A percentile compares a stretch with the other conserved stretches of the same genome.
Conservation (phyloP, 345 rosid species). For the Salix brachista region DNA sequence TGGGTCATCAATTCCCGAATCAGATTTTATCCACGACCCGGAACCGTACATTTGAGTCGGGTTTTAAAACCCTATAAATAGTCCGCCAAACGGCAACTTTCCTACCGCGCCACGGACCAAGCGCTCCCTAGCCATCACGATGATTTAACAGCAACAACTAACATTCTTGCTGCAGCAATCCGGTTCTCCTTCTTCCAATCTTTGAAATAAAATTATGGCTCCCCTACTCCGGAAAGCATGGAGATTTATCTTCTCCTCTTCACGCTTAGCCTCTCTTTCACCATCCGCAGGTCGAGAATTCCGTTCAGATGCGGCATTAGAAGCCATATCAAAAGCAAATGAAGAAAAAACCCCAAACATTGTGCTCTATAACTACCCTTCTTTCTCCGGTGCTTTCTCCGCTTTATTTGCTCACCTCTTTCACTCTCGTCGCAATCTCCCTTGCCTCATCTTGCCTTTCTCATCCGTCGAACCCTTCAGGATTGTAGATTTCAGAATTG, state of each 20-base stretch:
- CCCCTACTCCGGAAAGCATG: constrained; percentile 1
- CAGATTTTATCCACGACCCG: too few relatives aligned
- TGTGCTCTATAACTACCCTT: constrained; percentile 78
- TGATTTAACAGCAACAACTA: not conserved
- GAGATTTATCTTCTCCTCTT: not conserved
- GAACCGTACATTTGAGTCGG: too few relatives aligned
- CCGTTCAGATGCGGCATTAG: constrained; percentile 79
- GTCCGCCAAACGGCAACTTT: not conserved
- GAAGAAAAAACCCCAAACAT: constrained; percentile 55
- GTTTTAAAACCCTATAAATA: too few relatives aligned
- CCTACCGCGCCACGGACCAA: not conserved
- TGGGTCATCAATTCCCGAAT: too few relatives aligned
- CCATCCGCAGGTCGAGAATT: constrained; percentile 32
- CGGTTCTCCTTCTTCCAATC: not conserved
- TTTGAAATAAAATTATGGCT: constrained; percentile 7
- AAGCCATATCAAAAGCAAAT: constrained; percentile 52
- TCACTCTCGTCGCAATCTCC: constrained; percentile 59
- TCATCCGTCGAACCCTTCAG: constrained; percentile 70
- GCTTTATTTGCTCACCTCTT: constrained; percentile 78
- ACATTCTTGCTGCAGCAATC: not conserved
- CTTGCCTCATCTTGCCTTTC: constrained; percentile 71
- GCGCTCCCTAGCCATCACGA: not conserved
- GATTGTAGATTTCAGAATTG: constrained; percentile 45
- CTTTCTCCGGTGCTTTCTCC: constrained; percentile 78
- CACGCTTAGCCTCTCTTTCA: not conserved